Evolutionary conservation across 2,329 filamentous ascomycete species (phyloP).

Genomic region (Fusarium stilboides): DNA sequence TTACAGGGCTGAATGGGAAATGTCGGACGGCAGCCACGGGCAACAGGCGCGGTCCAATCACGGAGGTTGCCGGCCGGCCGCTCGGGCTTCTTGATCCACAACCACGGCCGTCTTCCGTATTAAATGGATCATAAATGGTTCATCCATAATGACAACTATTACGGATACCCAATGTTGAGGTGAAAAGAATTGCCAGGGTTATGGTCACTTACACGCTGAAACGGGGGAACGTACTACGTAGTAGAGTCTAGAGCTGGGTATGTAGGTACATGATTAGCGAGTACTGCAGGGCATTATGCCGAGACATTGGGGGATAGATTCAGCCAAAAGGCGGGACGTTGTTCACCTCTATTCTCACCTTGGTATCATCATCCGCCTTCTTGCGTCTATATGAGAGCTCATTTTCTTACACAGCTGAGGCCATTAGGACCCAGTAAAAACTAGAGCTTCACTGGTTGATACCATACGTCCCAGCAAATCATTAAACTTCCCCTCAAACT

Average conservation of each 20-base stretch:
- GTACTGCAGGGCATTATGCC: not conserved
- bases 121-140: no score
- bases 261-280: slow-evolving; percentile 13
- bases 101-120: slow-evolving; percentile 36
- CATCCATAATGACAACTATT: no score
- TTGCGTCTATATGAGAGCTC: not conserved
- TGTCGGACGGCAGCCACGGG: slow-evolving; percentile 25
- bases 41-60: slow-evolving; percentile 44
- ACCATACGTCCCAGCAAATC: slow-evolving; percentile 1
- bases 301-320: not conserved
- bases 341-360: slow-evolving; percentile 7
- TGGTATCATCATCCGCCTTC: not conserved
- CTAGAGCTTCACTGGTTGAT: not conserved
- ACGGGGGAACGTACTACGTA: no score
- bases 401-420: slow-evolving; percentile 11
- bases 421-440: slow-evolving; percentile 19
- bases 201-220: slow-evolving; percentile 1
- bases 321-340: not conserved
- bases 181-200: not conserved
- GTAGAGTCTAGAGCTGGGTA: no score
- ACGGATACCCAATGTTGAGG: no score
- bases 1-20: slow-evolving; percentile 38
- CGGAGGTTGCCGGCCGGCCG: slow-evolving; percentile 43
- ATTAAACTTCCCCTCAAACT: slow-evolving; percentile 8
- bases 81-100: slow-evolving; percentile 32